These are phyloP conservation scores for Microdochium paspali DNA, from an alignment of 2,329 filamentous ascomycete species.

Conservation along the genomic window DNA sequence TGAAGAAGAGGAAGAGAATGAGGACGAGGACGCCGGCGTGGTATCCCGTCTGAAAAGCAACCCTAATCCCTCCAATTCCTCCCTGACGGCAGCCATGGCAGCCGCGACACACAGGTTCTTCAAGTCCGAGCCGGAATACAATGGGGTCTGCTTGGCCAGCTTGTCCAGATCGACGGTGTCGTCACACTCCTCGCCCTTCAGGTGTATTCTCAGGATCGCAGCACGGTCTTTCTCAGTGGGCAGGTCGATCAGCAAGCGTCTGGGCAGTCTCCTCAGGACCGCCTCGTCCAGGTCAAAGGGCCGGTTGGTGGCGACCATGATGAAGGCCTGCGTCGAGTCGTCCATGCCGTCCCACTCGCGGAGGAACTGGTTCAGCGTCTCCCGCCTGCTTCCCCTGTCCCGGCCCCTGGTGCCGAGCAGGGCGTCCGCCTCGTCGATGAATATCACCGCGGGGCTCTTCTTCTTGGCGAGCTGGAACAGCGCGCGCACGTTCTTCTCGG, in stretches of 20 bases:
- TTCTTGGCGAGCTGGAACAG: conserved; percentile 89
- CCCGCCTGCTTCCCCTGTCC: conserved; percentile 63
- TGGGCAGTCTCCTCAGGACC: conserved; percentile 65
- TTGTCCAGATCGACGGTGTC: conserved; percentile 48
- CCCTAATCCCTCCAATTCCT: conserved; percentile 49
- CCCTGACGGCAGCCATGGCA: conserved; percentile 68
- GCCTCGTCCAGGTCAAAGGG: conserved; percentile 92
- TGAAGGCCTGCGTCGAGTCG: conserved; percentile 69
- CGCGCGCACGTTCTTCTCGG: conserved; percentile 90
- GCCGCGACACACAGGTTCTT: conserved; percentile 77
- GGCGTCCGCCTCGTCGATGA: conserved; percentile 94
- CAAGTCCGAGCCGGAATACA: conserved; percentile 76
- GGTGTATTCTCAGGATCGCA: conserved; percentile 62
- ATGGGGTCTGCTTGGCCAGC: conserved; percentile 58
- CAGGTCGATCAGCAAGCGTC: conserved; percentile 64
- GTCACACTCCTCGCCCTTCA: conserved; percentile 58
- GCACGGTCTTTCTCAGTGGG: conserved; percentile 57
- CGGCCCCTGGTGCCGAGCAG: conserved; percentile 72
- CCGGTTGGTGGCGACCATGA: conserved; percentile 96
- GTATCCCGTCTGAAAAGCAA: no score
- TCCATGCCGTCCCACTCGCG: conserved; percentile 92
- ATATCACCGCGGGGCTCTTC: conserved; percentile 83
- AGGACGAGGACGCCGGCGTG: background rate
- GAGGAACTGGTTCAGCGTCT: conserved; percentile 93
- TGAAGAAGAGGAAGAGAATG: background rate